Conservation (phyloP, 306 rosid genomes). For the Comarum palustre region DNA sequence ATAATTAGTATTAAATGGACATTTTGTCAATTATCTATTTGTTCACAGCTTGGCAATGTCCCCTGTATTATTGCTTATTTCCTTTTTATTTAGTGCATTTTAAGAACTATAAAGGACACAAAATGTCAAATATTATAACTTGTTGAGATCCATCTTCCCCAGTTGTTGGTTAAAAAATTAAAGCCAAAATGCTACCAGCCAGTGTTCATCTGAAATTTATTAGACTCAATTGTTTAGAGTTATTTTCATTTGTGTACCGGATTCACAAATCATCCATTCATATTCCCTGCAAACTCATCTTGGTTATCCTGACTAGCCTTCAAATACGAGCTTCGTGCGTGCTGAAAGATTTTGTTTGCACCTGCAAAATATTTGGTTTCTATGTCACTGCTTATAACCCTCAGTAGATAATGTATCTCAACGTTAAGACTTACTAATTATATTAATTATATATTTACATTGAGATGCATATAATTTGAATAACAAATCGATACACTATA, state of each 20-base stretch:
- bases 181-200: not conserved
- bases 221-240: not conserved
- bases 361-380: no score
- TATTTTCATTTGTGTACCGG: not conserved
- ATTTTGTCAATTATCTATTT: no score
- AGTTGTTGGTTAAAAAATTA: not conserved
- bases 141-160: not conserved
- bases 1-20: no score
- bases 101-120: not conserved
- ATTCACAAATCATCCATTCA: not conserved
- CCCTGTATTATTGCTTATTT: not conserved
- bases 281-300: not conserved
- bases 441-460: no score
- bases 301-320: no score
- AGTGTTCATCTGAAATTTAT: not conserved
- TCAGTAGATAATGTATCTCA: no score
- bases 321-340: no score
- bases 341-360: no score
- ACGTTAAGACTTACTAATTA: no score
- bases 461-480: no score
- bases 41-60: slow-evolving; percentile 13
- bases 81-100: not conserved
- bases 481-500: no score
- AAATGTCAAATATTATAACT: not conserved
- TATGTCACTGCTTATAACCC: no score